Base-by-base conservation (phyloP, 1,139 yeast species). In the Yamadazyma kanchanaburiensis region DNA sequence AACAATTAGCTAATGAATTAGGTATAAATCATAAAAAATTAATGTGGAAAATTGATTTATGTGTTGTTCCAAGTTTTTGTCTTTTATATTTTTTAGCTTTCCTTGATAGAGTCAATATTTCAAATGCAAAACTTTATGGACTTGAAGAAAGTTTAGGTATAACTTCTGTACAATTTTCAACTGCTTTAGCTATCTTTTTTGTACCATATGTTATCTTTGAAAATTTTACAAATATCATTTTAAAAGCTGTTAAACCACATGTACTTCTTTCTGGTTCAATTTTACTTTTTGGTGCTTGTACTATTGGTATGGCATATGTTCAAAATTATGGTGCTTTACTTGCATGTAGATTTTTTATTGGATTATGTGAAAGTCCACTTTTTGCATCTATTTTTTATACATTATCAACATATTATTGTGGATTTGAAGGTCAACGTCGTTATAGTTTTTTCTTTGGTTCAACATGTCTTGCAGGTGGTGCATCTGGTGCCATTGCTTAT, bases 371-470 rank as follows among this genome's bases (percentile, higher is more conserved):
- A 54, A 70, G 81, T 26, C 81, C 86, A 27, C 74, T 82, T 45
- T 81, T 81, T 60, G 87, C 88, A 2, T 80, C 85, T 12, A 74
- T 83, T 43, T 80, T 82, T 51, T 81, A 81, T 50, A 66, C 81
- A 33, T 62, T 81, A 42, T 64, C 84, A 21, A 67, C 70, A 38
- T 74, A 66, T 38, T 74, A 74, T 53, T 63, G 79, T 21, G 67
- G 79, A 34, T 59, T 55, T 11, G 89, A 82, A 53, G 74, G 85
- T 11, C 88, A 80, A 53, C 71, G 77, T 48, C 60, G 91, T 33
- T 80, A 78, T 50, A 72, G 81, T 9, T 71, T 77, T 29, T 82
- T 82, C 54, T 81, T 81, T 56, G 61, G 67, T 6, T 60, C 61
- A 26, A 63, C 70, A 10, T 53, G 67, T 22, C 55, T 64, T 31